Evolutionary conservation across 345 rosid species (phyloP), one percentile per base, ranked within the genome.

Genomic region (Pugionium cornutum): DNA sequence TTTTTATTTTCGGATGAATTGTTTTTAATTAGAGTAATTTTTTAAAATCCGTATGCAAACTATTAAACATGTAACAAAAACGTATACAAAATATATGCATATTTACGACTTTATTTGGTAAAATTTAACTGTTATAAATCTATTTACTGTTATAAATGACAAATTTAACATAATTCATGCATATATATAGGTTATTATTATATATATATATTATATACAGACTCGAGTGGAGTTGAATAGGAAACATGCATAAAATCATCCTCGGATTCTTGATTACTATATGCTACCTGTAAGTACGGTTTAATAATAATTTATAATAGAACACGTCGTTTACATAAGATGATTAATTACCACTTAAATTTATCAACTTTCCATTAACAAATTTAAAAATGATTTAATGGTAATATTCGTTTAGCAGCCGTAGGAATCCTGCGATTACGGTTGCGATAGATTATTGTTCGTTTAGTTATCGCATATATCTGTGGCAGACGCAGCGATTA

Each of bases 231-330:
- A 65, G 61, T 50, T 51, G 72, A 73, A 58, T 73, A 66, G 10
- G 67, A 73, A 72, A 66, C 49, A 52, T 9, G 48, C 8, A 58
- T 40, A 65, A 64, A 73, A 73, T 66, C 72, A 58, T 58, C 68
- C 57, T 73, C 58, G 72, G 77, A 73, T 73, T 73, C 77, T 73
- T 51, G 57, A 66, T 66, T 58, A 66, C 62, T 65, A 47, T 52
- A 27, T 36, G 67, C 77, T 59, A 67, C 77, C 44, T 66, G 66
- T 57, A 66, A 1, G 44, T 53, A 59, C 67, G 58, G 55, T 66
- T 65, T 37, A 39, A 5, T 41, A 48, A 18, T 18, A 18, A 18
- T 18, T 18, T 34, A 9, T 10, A 18, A 33, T 28, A 61, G 41
- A 61, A 25, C 35, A 44, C 27, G 30, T 30, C 58, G 28, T 39